phyloP scores from a whole-genome alignment of 208 protist species.

The Wallacemonas rigidus region DNA sequence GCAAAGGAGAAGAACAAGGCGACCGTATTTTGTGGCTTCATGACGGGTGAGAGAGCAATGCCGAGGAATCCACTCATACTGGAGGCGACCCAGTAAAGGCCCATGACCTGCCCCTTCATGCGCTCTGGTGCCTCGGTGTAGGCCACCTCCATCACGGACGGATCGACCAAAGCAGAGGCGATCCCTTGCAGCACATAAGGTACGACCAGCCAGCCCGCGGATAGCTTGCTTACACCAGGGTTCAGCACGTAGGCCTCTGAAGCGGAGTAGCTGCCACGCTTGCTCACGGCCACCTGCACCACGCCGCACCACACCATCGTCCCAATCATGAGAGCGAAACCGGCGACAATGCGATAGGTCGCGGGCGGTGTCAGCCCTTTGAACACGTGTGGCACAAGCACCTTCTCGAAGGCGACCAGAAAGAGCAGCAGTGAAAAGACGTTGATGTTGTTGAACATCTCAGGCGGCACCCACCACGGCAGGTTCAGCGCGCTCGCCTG shows the following conservation, averaged over 20 bases:
- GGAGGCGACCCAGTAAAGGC: conserved; percentile 62
- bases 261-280: conserved; percentile 42
- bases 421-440: conserved; percentile 57
- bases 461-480: conserved; percentile 40
- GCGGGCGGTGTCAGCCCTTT: conserved; percentile 20
- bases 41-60: conserved; percentile 57
- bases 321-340: conserved; percentile 46
- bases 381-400: conserved; percentile 42
- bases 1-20: conserved; percentile 54
- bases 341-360: conserved; percentile 31
- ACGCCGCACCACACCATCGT: conserved; percentile 64
- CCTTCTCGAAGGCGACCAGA: conserved; percentile 41
- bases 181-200: conserved; percentile 66
- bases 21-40: conserved; percentile 50
- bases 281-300: conserved; percentile 41
- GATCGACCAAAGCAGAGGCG: conserved; percentile 65
- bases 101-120: conserved; percentile 74
- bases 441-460: conserved; percentile 79
- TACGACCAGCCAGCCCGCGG: conserved; percentile 47
- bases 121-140: conserved; percentile 53
- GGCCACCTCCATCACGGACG: conserved; percentile 66
- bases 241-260: conserved; percentile 45
- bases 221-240: conserved; percentile 29
- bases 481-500: conserved; percentile 42
- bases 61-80: conserved; percentile 67